These are phyloP conservation scores for Geotrichum reessii DNA, from an alignment of 1,139 yeast genomes.

Conservation along the genomic window DNA sequence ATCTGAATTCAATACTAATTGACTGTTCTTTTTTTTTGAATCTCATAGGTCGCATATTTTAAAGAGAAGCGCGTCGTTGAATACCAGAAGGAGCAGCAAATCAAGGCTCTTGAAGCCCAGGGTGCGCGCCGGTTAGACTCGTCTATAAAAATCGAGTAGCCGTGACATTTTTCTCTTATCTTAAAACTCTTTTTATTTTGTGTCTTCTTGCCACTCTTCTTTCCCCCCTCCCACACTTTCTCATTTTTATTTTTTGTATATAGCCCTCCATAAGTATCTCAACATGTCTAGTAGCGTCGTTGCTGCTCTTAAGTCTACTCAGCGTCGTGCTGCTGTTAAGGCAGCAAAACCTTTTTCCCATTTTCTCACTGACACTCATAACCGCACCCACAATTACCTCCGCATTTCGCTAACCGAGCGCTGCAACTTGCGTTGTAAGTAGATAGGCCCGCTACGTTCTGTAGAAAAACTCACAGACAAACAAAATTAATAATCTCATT, in stretches of 20 bases:
- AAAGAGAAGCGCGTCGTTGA: constrained; percentile 61
- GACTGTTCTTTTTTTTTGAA: neutral
- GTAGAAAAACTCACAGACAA: too few species aligned
- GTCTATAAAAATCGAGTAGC: constrained; percentile 23
- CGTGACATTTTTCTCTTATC: neutral
- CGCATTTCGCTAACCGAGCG: constrained; percentile 48
- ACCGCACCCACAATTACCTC: constrained; percentile 44
- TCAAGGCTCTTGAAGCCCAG: constrained; percentile 49
- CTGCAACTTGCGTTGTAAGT: constrained; percentile 44
- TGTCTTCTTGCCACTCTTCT: neutral
- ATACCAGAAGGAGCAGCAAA: constrained; percentile 46
- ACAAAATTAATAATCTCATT: too few species aligned
- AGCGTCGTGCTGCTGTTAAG: constrained; percentile 21
- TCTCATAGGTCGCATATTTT: constrained; percentile 45
- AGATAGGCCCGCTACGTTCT: neutral
- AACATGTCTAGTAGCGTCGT: neutral
- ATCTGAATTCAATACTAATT: neutral
- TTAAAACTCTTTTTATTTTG: neutral
- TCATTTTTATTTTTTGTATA: neutral
- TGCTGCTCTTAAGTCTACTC: neutral
- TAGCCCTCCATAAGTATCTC: neutral
- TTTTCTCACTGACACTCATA: constrained; percentile 42
- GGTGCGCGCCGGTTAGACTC: constrained; percentile 37
- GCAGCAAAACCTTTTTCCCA: constrained; percentile 38
- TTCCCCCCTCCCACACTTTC: neutral